Percentiles rank a stretch among this genome's conserved stretches.
phyloP scores from a whole-genome alignment of 768 basidiomycete genomes.

The Phanerodontia chrysosporium region DNA sequence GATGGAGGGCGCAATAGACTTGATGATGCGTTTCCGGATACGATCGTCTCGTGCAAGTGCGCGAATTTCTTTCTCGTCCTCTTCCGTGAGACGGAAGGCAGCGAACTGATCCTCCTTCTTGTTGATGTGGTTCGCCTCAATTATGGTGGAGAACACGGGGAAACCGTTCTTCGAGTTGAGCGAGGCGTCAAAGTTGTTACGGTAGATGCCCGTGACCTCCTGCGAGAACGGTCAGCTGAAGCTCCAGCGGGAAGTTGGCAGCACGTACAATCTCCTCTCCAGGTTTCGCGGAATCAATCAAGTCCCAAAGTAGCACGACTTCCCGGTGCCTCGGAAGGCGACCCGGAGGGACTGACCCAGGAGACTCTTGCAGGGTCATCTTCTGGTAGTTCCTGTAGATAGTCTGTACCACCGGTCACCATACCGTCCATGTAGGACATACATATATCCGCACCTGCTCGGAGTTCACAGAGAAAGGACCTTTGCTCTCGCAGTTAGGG shows the following conservation, averaged over 20 bases:
- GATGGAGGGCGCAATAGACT: constrained; percentile 97
- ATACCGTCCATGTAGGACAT: not conserved
- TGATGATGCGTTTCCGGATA: constrained; percentile 95
- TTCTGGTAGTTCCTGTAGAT: constrained; percentile 98
- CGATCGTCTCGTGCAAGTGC: constrained; percentile 85
- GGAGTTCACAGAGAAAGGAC: constrained; percentile 94
- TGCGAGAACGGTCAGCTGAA: constrained; percentile 27
- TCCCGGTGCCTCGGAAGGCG: constrained; percentile 95
- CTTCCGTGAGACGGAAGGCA: constrained; percentile 95
- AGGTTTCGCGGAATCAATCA: constrained; percentile 97
- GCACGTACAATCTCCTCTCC: constrained; percentile 89
- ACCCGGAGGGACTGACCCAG: constrained; percentile 96
- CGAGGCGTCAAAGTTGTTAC: constrained; percentile 98
- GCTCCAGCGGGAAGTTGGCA: not conserved
- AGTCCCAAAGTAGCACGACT: constrained; percentile 94
- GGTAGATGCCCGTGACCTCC: constrained; percentile 98
- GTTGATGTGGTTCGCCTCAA: constrained; percentile 98
- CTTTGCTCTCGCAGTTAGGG: constrained; percentile 89
- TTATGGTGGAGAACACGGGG: constrained; percentile 96
- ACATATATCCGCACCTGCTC: constrained; percentile 61
- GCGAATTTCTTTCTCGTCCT: constrained; percentile 92
- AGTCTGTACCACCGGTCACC: constrained; percentile 50
- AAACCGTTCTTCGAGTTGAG: constrained; percentile 99
- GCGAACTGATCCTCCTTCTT: constrained; percentile 99
- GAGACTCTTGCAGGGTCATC: constrained; percentile 97